Evolutionary conservation across 1,284 basidiomycete species (phyloP), one percentile per base, ranked within the genome.

Genomic region (Inonotus obliquus): DNA sequence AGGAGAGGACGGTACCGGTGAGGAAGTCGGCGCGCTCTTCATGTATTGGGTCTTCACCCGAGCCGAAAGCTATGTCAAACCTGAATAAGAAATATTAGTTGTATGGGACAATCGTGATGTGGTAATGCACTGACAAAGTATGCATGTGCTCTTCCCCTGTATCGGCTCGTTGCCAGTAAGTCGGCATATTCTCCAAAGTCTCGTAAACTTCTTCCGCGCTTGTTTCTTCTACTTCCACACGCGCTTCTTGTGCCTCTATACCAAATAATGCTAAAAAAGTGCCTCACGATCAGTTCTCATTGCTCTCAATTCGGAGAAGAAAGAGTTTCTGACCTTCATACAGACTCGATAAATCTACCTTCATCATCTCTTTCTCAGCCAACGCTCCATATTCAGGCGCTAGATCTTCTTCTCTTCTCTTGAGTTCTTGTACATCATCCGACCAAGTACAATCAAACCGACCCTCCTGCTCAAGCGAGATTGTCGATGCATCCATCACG

Each of bases 1-100:
- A 80, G 63, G 81, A 80, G 45, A 87, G 69, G 10, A 73, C 67
- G 65, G 76, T 79, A 10, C 78, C 77, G 0, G 82, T 76, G 25
- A 89, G 71, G 67, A 89, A 86, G 67, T 85, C 81, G 1, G 84
- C 75, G 57, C 82, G 75, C 0, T 78, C 76, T 1, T 71, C 61
- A 17, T 75, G 65, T 5, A 61, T 49, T 0, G 81, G 80, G 63
- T 82, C 81, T 17, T 78, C 74, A 7, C 80, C 81, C 27, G 81
- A 75, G 39, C 79, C 77, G 65, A 84, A 81, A 1, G 81, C 74
- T 35, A 87, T 71, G 67, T 92, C 89, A 65, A 79, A 83, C 17
- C 89, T 91, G 32, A 4, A 32, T 32, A 32, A 32, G 9, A 32
- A 4, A 32, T 32, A 32, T 9, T n/a, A 17, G 17, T n/a, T 44